Base-by-base conservation (phyloP, 257 asterid species). In the Solanum piurae region DNA sequence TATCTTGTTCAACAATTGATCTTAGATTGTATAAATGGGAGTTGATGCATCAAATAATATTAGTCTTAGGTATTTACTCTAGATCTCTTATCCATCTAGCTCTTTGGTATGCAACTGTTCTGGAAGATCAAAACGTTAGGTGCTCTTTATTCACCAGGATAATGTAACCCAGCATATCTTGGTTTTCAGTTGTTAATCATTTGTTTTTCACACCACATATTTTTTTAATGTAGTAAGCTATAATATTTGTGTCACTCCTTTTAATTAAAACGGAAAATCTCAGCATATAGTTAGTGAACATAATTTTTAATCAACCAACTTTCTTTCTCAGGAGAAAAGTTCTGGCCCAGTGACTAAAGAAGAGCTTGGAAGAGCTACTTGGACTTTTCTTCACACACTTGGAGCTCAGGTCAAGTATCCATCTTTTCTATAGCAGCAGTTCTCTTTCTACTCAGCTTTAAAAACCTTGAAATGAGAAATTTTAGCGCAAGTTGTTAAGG, bases 301-400 rank as follows among this genome's bases (percentile, higher is more conserved):
- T 37, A 72, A 66, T 49, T 88, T 13, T 60, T 14, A 23, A 72
- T 73, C 69, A 38, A 29, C 33, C 40, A 46, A 58, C 25, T 7
- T 58, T 86, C 84, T 42, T 31, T 73, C 69, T 79, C 89, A 95
- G 97, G 95, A 90, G 49, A 92, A 93, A 87, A 72, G 91, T 40
- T 89, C 95, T 2, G 79, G 92, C 34, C 98, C 98, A 12, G 94
- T 93, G 37, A 92, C 96, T 42, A 97, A 94, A 91, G 98, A 97
- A 88, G 98, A 95, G 25, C 98, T 97, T 87, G 99, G 99, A 87
- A 94, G 96, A 89, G 98, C 98, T 38, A 96, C 99, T 20, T 95
- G 99, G 99, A 95, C 97, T 60, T 93, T 95, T 90, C 98, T 95
- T 91, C 99, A 97, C 93, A 95, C 99, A 87, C 96, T 97, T 74